Base-by-base conservation (phyloP, 2,329 filamentous ascomycete genomes). In the Phaeosphaeria sp. region DNA sequence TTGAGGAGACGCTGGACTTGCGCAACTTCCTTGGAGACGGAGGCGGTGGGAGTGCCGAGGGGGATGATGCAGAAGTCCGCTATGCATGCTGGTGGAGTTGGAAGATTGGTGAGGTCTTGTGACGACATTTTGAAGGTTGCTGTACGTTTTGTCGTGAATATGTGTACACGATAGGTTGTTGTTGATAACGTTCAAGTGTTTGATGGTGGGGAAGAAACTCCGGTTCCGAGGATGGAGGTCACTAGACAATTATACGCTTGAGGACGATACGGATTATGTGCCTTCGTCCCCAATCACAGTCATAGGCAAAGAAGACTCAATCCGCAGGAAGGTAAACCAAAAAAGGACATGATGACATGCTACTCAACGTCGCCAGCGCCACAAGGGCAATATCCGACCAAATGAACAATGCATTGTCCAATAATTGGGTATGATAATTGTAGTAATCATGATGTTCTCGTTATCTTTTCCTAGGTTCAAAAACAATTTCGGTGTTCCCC, bases 41-140 rank as follows among this genome's bases (percentile, higher is more conserved):
- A 81, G 2, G 81, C 80, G 1, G 79, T 80, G 3, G 80, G 79
- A 11, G 81, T 83, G 57, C 81, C 81, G 48, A 98, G 89, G 1
- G 93, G 93, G 60, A 97, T 90, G 65, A 97, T 83, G 77, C 93
- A 97, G 76, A 97, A 97, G 79, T 97, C 93, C 56, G 90, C 93
- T 53, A 90, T 92, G 79, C 92, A 96, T 56, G 87, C 81, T 55
- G 86, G 81, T 3, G 93, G 93, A 1, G 92, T 94, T 25, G 53
- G 42, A 33, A 75, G 61, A 6, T 63, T 61, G 6, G 61, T 63
- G 30, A 49, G 47, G 18, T 49, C 27, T 36, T 36, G 6, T 36
- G 30, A 36, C 30, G 30, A 36, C 30, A 36, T 36, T 13, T 3
- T 13, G 30, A 36, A 36, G 6, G 30, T 36, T 13, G 30, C 8